Conservation (phyloP, 2,329 filamentous ascomycete species). For the Aspergillus ibericus region DNA sequence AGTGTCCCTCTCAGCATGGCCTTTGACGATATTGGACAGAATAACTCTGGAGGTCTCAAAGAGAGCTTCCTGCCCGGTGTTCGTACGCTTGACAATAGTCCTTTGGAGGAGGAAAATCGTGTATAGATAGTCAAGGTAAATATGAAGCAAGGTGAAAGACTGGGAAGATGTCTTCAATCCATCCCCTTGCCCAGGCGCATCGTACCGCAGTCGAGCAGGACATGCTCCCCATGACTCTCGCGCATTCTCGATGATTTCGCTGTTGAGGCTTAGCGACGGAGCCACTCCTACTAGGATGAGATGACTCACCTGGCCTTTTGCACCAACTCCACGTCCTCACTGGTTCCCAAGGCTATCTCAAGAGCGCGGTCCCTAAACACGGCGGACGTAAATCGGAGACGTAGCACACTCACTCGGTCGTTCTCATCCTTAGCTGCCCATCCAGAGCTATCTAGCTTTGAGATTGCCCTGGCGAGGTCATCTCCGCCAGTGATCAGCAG, state of each 20-base stretch:
- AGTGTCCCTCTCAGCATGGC: constrained; percentile 28
- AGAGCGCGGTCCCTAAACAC: constrained; percentile 33
- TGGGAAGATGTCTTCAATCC: constrained; percentile 15
- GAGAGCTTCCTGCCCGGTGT: constrained; percentile 32
- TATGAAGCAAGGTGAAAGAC: constrained; percentile 25
- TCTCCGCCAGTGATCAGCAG: constrained; percentile 28
- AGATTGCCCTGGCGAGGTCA: constrained; percentile 24
- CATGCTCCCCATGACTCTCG: constrained; percentile 26
- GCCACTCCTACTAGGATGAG: not conserved
- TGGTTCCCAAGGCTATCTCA: constrained; percentile 32
- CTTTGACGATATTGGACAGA: constrained; percentile 30
- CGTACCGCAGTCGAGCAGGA: constrained; percentile 30
- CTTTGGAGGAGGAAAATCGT: constrained; percentile 37
- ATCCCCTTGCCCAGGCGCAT: constrained; percentile 12
- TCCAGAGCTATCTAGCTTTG: constrained; percentile 27
- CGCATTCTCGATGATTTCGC: constrained; percentile 28
- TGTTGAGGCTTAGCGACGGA: constrained; percentile 3
- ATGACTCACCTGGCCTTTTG: constrained; percentile 28
- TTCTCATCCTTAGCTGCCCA: constrained; percentile 25
- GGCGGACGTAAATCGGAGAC: constrained; percentile 29
- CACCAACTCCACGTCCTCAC: constrained; percentile 23
- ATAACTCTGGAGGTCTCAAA: constrained; percentile 35
- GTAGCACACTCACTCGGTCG: constrained; percentile 22
- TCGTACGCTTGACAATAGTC: constrained; percentile 33
- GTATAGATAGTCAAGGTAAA: constrained; percentile 38